Conservation (phyloP, 208 protist genomes). For the Naegleria fowleri region DNA sequence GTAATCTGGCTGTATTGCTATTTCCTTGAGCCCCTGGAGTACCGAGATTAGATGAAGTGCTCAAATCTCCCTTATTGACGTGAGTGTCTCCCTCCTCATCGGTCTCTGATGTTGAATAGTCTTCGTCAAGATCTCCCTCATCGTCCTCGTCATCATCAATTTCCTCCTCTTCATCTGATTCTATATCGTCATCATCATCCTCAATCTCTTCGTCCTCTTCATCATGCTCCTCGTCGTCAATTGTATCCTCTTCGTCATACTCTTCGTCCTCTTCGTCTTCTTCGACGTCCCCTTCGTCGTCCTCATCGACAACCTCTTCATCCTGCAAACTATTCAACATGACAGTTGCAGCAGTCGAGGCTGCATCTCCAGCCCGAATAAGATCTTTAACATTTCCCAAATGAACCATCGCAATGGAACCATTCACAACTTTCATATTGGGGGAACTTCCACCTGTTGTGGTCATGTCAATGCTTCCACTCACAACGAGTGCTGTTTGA, state of each 20-base stretch:
- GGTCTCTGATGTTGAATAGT: too few species aligned
- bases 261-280: background rate
- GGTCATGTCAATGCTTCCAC: too few species aligned
- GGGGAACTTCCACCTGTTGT: too few species aligned
- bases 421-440: background rate
- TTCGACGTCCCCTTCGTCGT: background rate
- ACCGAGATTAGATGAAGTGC: too few species aligned
- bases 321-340: background rate
- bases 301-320: background rate
- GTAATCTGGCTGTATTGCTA: too few species aligned
- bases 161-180: too few species aligned
- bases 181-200: background rate
- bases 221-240: background rate
- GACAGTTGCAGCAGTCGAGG: background rate
- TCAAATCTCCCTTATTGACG: too few species aligned
- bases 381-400: slow-evolving; percentile 6
- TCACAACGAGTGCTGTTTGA: too few species aligned
- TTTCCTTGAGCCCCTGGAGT: too few species aligned
- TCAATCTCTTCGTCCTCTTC: background rate
- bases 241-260: background rate
- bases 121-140: too few species aligned
- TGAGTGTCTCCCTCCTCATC: too few species aligned
- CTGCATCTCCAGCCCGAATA: background rate
- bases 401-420: slow-evolving; percentile 5
- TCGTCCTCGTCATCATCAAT: too few species aligned